Evolutionary conservation across 805 yeast genomes (phyloP).

Genomic region (Saturnispora hagleri): DNA sequence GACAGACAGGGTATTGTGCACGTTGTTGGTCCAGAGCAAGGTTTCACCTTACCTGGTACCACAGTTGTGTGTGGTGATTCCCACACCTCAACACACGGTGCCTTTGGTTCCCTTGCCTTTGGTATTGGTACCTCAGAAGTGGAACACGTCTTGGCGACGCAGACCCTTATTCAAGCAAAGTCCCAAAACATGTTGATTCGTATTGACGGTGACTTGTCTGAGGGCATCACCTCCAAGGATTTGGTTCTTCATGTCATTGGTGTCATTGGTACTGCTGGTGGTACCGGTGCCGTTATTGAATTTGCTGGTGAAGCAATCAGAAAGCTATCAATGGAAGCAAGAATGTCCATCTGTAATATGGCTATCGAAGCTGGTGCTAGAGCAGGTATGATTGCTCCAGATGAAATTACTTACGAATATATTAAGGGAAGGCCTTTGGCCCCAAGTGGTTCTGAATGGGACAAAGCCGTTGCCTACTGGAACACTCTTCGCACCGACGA

Average conservation of each 20-base stretch:
- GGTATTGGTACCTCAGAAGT: constrained; percentile 99
- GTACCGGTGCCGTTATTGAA: constrained; percentile 95
- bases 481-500: constrained; percentile 76
- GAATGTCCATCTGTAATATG: constrained; percentile 99
- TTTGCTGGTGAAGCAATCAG: constrained; percentile 94
- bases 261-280: constrained; percentile 98
- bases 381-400: constrained; percentile 99
- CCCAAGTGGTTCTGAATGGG: constrained; percentile 93
- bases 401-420: constrained; percentile 78
- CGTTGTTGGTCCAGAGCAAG: constrained; percentile 98
- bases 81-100: constrained; percentile 98
- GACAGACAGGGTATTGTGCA: constrained; percentile 97
- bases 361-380: constrained; percentile 98
- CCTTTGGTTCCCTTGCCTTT: constrained; percentile 93
- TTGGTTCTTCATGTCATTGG: constrained; percentile 91
- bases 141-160: constrained; percentile 97
- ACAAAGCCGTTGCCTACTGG: constrained; percentile 90
- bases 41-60: constrained; percentile 96
- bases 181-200: constrained; percentile 91
- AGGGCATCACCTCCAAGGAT: constrained; percentile 95
- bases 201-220: constrained; percentile 73
- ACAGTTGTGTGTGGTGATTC: constrained; percentile 99
- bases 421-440: constrained; percentile 91
- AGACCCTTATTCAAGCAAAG: constrained; percentile 87
- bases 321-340: constrained; percentile 86